These are phyloP conservation scores for Vararia minispora DNA, from an alignment of 768 basidiomycete genomes.

Conservation along the genomic window DNA sequence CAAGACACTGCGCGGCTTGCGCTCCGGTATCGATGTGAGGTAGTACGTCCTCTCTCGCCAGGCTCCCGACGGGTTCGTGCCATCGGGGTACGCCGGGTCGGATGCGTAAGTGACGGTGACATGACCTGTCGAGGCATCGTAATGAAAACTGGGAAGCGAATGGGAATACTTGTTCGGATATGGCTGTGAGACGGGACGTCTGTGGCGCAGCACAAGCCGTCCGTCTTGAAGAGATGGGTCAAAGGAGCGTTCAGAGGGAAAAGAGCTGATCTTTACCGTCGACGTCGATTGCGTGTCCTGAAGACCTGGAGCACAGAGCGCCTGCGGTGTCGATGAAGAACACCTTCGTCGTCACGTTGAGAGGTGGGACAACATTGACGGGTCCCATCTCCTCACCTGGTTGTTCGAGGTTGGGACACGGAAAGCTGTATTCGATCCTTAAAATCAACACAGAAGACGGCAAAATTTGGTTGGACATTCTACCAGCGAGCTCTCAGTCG, in stretches of 20 bases:
- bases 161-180: conserved; percentile 75
- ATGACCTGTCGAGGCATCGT: conserved; percentile 39
- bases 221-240: conserved; percentile 32
- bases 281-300: conserved; percentile 76
- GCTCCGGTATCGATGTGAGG: conserved; percentile 53
- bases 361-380: background rate
- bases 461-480: too few relatives aligned
- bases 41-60: conserved; percentile 56
- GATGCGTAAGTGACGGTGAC: conserved; percentile 48
- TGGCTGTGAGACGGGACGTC: conserved; percentile 64
- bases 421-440: conserved; percentile 49
- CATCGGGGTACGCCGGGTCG: conserved; percentile 51
- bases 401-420: conserved; percentile 62
- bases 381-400: conserved; percentile 35
- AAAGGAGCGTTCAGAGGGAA: conserved; percentile 3
- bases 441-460: too few relatives aligned
- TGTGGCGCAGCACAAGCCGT: conserved; percentile 59
- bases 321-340: conserved; percentile 78
- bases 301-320: conserved; percentile 62
- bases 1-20: conserved; percentile 56
- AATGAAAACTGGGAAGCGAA: conserved; percentile 61
- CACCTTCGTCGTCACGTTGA: conserved; percentile 32
- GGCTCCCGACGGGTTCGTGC: conserved; percentile 23
- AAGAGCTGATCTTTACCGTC: conserved; percentile 37
- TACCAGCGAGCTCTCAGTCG: conserved; percentile 67